Base-by-base conservation (phyloP, 1,284 basidiomycete species). In the Stereum hirsutum region DNA sequence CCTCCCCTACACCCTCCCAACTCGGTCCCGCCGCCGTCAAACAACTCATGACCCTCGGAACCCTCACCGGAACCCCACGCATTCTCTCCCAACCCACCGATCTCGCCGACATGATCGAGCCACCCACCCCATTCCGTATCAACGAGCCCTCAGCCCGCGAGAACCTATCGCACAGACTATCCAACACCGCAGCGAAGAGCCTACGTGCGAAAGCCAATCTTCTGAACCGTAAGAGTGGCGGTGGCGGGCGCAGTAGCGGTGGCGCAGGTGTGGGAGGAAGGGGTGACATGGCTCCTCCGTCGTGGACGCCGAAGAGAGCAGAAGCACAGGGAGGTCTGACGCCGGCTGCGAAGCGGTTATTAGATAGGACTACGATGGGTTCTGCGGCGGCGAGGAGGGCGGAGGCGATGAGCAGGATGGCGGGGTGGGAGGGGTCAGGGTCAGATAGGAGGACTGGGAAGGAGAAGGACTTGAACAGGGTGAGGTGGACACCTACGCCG, bases 1-100 rank as follows among this genome's bases (percentile, higher is more conserved):
- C 91, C 10, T 89, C 89, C 0, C 90, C 89, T 2, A 86, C 85
- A 5, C 83, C 90, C 0, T 75, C 83, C 4, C 73, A 89, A 50
- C 72, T 95, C 25, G 85, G 83, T 0, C 74, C 85, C 1, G 64
- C 64, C 6, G 82, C 84, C 1, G 71, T 91, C 42, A 89, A 90
- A 49, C 82, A 93, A 51, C 75, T 96, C 17, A 89, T 95, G 84
- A 96, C 92, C 7, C 91, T 88, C 89, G 92, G 92, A 5, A 90
- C 88, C 17, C 70, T 95, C 11, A 79, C 82, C 47, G 81, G 86
- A 11, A 95, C 92, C 10, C 92, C 89, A 6, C 79, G 90, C 37
- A 73, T 92, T 8, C 72, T 94, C 27, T 84, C 84, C 21, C 72
- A 75, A 44, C 65, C 73, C 0, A 81, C 81, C 42, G 75, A 81